These are phyloP conservation scores for Nematodospora anomalae DNA, from an alignment of 1,139 yeast species.

Conservation along the genomic window DNA sequence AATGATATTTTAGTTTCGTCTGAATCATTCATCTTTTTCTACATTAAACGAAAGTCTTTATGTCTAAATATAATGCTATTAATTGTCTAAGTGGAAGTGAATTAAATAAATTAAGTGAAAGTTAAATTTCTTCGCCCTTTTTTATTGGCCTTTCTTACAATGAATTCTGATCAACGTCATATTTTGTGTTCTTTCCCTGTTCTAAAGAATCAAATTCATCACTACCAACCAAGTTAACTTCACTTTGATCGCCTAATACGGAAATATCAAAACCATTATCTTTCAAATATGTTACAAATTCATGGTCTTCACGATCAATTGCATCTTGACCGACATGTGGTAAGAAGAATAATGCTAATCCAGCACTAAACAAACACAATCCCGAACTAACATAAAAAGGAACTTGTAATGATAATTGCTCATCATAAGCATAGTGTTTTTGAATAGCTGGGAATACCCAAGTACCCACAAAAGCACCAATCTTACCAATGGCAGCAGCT, in stretches of 20 bases:
- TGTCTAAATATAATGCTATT: too few species aligned
- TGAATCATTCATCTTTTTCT: too few species aligned
- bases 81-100: too few species aligned
- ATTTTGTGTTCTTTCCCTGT: not conserved
- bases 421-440: slow-evolving; percentile 32
- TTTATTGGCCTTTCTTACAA: too few species aligned
- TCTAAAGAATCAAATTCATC: slow-evolving; percentile 5
- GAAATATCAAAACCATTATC: slow-evolving; percentile 58
- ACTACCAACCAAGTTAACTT: slow-evolving; percentile 2
- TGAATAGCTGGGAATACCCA: slow-evolving; percentile 80
- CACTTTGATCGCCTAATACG: slow-evolving; percentile 37
- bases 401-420: slow-evolving; percentile 56
- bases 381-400: slow-evolving; percentile 85
- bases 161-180: not conserved
- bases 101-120: too few species aligned
- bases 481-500: slow-evolving; percentile 87
- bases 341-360: slow-evolving; percentile 65
- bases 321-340: slow-evolving; percentile 86
- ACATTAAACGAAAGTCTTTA: too few species aligned
- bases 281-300: slow-evolving; percentile 63
- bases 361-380: slow-evolving; percentile 70
- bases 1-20: too few species aligned
- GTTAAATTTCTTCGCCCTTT: too few species aligned
- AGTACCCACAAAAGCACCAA: slow-evolving; percentile 92
- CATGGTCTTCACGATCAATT: slow-evolving; percentile 71